phyloP scores from a whole-genome alignment of 768 basidiomycete genomes.

The Rhodotorula paludigena region DNA sequence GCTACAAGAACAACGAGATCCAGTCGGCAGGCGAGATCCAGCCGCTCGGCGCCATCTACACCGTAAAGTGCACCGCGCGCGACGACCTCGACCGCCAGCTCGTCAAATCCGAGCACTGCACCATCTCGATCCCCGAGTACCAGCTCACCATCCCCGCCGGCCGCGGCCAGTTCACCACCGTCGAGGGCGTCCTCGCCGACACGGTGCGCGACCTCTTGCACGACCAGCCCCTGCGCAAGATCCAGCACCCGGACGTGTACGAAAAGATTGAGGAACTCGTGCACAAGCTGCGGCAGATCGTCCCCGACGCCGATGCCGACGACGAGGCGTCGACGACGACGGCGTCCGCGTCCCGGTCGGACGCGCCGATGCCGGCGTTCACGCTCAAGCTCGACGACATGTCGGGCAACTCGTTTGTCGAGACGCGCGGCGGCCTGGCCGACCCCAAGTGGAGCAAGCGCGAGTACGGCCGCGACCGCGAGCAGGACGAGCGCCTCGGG shows the following conservation, averaged over 20 bases:
- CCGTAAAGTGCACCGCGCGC: constrained; percentile 66
- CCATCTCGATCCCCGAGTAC: constrained; percentile 77
- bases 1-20: constrained; percentile 75
- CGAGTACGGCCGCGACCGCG: constrained; percentile 68
- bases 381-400: constrained; percentile 87
- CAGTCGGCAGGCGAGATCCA: constrained; percentile 81
- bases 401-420: constrained; percentile 91
- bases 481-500: constrained; percentile 77
- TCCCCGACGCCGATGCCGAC: constrained; percentile 53
- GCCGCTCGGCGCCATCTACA: constrained; percentile 79
- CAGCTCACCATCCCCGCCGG: constrained; percentile 81
- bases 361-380: constrained; percentile 62
- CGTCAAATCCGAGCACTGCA: constrained; percentile 78
- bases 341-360: constrained; percentile 42
- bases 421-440: constrained; percentile 68
- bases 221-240: constrained; percentile 71
- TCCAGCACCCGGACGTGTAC: constrained; percentile 66
- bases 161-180: constrained; percentile 89
- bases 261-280: constrained; percentile 70
- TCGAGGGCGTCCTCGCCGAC: constrained; percentile 84
- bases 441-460: constrained; percentile 91
- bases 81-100: constrained; percentile 86
- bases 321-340: constrained; percentile 28
- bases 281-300: constrained; percentile 59
- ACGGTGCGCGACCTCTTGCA: constrained; percentile 70